phyloP scores from a whole-genome alignment of 2,329 filamentous ascomycete genomes.

The Lachnellula hyalina region DNA sequence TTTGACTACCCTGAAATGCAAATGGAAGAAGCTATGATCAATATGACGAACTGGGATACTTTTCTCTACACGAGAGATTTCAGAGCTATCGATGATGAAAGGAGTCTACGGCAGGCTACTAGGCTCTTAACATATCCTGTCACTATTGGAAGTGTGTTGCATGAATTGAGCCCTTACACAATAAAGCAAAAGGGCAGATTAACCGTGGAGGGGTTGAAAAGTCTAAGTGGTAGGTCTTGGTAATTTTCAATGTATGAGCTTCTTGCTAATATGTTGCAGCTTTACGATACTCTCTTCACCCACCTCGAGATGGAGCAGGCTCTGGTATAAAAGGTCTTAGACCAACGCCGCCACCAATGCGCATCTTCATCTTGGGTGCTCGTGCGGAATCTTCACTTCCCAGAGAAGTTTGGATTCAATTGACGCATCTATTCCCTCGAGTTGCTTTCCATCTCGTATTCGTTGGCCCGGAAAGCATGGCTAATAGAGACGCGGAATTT shows the following conservation, averaged over 20 bases:
- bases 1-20: slow-evolving; percentile 87
- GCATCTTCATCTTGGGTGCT: slow-evolving; percentile 88
- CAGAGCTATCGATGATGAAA: slow-evolving; percentile 82
- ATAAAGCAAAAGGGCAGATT: slow-evolving; percentile 70
- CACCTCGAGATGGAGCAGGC: slow-evolving; percentile 72
- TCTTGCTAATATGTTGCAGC: slow-evolving; percentile 45
- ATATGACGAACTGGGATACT: slow-evolving; percentile 99
- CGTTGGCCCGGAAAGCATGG: slow-evolving; percentile 94
- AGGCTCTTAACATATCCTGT: slow-evolving; percentile 89
- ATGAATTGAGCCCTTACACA: slow-evolving; percentile 90
- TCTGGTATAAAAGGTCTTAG: slow-evolving; percentile 71
- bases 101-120: slow-evolving; percentile 88
- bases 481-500: slow-evolving; percentile 87
- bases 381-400: slow-evolving; percentile 96
- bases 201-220: slow-evolving; percentile 86
- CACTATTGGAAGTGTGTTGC: slow-evolving; percentile 84
- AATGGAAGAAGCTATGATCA: slow-evolving; percentile 86
- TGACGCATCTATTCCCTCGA: slow-evolving; percentile 91
- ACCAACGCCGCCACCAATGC: slow-evolving; percentile 78
- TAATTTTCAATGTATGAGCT: neutral
- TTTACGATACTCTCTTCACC: slow-evolving; percentile 88
- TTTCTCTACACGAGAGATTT: slow-evolving; percentile 91
- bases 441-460: slow-evolving; percentile 88
- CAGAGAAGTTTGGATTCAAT: slow-evolving; percentile 87
- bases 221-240: slow-evolving; percentile 69